A percentile compares a stretch with the other conserved stretches of the same genome.
Evolutionary conservation across 371 early-diverging fungal species (phyloP).

Genomic region (Lichtheimia hyalospora): DNA sequence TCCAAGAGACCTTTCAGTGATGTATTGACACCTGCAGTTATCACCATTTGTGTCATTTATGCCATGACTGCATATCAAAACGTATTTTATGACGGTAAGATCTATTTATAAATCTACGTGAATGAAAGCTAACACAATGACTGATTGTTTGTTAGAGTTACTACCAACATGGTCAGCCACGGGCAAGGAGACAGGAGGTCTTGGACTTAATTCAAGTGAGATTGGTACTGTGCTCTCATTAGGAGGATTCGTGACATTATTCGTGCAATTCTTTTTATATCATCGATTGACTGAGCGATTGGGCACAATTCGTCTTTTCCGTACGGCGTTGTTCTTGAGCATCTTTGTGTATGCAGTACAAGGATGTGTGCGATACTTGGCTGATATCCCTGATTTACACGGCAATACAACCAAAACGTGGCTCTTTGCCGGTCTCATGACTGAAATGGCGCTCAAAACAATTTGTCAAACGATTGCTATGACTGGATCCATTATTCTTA

Average conservation of each 20-base stretch:
- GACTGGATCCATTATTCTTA: slow-evolving; percentile 30
- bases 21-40: slow-evolving; percentile 31
- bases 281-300: slow-evolving; percentile 48
- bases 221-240: slow-evolving; percentile 59
- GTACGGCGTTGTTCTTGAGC: slow-evolving; percentile 31
- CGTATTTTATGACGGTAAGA: slow-evolving; percentile 42
- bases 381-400: slow-evolving; percentile 6
- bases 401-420: not conserved
- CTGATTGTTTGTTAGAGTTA: slow-evolving; percentile 6
- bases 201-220: slow-evolving; percentile 50
- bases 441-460: slow-evolving; percentile 28
- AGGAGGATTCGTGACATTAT: slow-evolving; percentile 47
- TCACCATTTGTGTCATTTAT: slow-evolving; percentile 32
- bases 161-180: slow-evolving; percentile 23
- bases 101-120: not conserved
- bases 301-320: slow-evolving; percentile 54
- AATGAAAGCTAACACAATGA: not conserved
- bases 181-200: slow-evolving; percentile 44
- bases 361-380: slow-evolving; percentile 31
- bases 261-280: slow-evolving; percentile 48
- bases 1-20: slow-evolving; percentile 24
- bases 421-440: slow-evolving; percentile 18
- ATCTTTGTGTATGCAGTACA: slow-evolving; percentile 44
- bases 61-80: slow-evolving; percentile 36
- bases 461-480: slow-evolving; percentile 33